These are phyloP conservation scores for Trichocladium uniseriatum DNA, from an alignment of 495 filamentous ascomycete species.

Conservation along the genomic window DNA sequence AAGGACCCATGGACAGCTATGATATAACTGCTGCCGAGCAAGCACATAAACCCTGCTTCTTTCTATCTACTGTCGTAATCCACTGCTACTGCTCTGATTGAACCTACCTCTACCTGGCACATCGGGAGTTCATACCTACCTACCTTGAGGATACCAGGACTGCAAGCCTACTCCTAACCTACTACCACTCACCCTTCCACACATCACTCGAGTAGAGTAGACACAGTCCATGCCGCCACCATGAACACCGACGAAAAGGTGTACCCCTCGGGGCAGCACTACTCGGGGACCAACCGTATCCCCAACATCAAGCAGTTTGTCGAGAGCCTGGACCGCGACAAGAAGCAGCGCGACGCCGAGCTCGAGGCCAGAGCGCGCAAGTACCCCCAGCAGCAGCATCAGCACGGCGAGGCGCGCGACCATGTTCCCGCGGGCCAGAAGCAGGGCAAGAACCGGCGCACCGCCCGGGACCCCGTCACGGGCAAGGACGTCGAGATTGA, in stretches of 20 bases:
- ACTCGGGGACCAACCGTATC: slow-evolving; percentile 64
- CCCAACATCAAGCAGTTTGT: slow-evolving; percentile 84
- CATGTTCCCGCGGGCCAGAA: slow-evolving; percentile 31
- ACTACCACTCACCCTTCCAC: no score
- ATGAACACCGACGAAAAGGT: slow-evolving; percentile 15
- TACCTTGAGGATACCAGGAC: no score
- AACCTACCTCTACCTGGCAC: no score
- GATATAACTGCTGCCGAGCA: no score
- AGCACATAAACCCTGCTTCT: no score
- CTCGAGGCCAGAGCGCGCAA: slow-evolving; percentile 46
- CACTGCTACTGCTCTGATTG: no score
- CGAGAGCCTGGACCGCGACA: slow-evolving; percentile 64
- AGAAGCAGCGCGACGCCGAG: slow-evolving; percentile 60
- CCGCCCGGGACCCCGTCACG: slow-evolving; percentile 79
- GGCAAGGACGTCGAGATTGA: slow-evolving; percentile 81
- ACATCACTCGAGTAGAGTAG: no score
- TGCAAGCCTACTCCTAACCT: no score
- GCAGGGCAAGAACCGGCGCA: slow-evolving; percentile 44
- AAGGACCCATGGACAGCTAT: no score
- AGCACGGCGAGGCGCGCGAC: slow-evolving; percentile 28
- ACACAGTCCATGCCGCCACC: not conserved
- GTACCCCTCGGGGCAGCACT: slow-evolving; percentile 38
- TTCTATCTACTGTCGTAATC: no score
- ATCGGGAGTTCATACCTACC: no score
- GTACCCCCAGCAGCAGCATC: no score